phyloP scores from a whole-genome alignment of 148 eudicot species.

The Dysphania ambrosioides region DNA sequence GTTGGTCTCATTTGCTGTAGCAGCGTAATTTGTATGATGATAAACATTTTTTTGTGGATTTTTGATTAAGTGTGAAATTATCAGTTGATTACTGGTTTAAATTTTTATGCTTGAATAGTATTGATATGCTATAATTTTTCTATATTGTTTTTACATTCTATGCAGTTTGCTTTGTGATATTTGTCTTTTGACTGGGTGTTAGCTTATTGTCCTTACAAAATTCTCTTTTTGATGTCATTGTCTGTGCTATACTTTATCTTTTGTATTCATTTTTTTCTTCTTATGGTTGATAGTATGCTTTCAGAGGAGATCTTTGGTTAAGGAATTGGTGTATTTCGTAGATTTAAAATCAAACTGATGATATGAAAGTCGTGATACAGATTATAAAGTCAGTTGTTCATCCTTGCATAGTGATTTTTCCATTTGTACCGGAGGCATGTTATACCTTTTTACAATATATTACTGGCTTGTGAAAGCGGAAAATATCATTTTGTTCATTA shows the following conservation, averaged over 20 bases:
- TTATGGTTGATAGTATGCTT: not conserved
- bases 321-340: not conserved
- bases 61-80: not conserved
- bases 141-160: not conserved
- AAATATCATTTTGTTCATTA: not conserved
- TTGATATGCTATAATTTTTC: not conserved
- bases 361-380: not conserved
- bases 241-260: not conserved
- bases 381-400: not conserved
- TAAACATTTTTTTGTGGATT: not conserved
- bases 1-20: slow-evolving; percentile 7
- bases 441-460: too few relatives aligned
- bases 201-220: not conserved
- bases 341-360: not conserved
- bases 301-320: not conserved
- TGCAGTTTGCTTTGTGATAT: not conserved
- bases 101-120: not conserved
- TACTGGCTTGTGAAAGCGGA: not conserved
- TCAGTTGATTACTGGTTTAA: not conserved
- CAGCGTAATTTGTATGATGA: not conserved
- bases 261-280: not conserved
- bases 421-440: not conserved
- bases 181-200: not conserved
- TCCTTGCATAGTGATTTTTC: not conserved
- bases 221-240: not conserved